Base-by-base conservation (phyloP, 2,329 filamentous ascomycete species). In the Ascosphaera apis region DNA sequence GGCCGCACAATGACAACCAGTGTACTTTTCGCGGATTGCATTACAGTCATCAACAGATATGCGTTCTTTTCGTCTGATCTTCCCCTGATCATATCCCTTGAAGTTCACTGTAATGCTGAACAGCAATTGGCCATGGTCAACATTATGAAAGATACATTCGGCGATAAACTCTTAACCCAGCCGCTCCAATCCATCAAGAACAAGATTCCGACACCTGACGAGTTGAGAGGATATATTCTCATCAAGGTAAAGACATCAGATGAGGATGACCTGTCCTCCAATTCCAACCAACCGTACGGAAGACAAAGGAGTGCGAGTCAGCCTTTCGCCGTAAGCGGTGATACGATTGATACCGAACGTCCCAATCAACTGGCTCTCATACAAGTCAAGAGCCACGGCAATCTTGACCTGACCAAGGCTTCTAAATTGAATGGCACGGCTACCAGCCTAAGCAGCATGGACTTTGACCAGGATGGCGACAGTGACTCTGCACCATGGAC, bases 21-120 rank as follows among this genome's bases (percentile, higher is more conserved):
- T 39, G 83, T 95, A 37, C 72, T 79, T 27, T 98, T 98, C 56
- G 68, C 73, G 33, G 86, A 95, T 53, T 86, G 86, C 42, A 82
- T 98, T 58, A 77, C 75, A 17, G 83, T 84, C 35, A 88, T 98
- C 53, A 81, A 84, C 55, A 84, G 86, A 52, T 93, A 93, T 51
- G 88, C 88, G 2, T 98, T 98, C 49, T 66, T 74, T 43, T 76
- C 76, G 38, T 83, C 80, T n/a, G 69, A 69, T 15, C 93, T 84
- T 45, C 88, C 88, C 1, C 64, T 98, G 12, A 91, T 88, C 61
- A 74, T 98, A 42, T 95, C 88, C 1, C 74, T 98, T 11, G 88
- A 98, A 53, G 84, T 95, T 3, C 88, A 95, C 52, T 95, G 88
- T 65, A 79, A 70, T 45, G 60, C 73, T 2, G 62, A 72, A 9